Base-by-base conservation (phyloP, 495 filamentous ascomycete genomes). In the Pseudevernia furfuracea region DNA sequence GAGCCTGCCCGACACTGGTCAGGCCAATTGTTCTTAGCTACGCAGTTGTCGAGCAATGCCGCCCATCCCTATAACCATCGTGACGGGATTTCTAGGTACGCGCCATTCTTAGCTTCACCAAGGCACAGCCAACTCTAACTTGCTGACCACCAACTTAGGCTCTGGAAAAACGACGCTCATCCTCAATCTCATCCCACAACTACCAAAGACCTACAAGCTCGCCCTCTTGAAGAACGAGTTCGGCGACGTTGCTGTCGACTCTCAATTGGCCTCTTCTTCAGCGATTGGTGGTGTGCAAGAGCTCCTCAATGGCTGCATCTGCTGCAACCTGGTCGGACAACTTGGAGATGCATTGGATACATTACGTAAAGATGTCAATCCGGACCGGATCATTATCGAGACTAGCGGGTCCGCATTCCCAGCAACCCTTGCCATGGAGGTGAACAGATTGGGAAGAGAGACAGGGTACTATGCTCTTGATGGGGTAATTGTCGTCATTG, bases 201-300 rank as follows among this genome's bases (percentile, higher is more conserved):
- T 96, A 6, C 90, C 85, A 30, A 73, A 77, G 11, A 74, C 72
- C 66, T 97, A 97, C 83, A 85, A 84, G 5, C 85, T 98, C 60
- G 93, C 92, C n/a, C 85, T 98, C 28, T 81, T 98, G 28, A 98
- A 98, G 75, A 98, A 98, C 75, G 94, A 98, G 77, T 96, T 96
- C 74, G 94, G 94, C 71, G 92, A 97, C 74, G 74, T 98, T 23
- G 92, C 91, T 34, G 81, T 97, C 73, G 94, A 97, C 81, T 91
- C 88, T 14, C 90, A 95, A 74, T 84, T 97, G 23, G 92, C 94
- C 52, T 80, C 88, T 1, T 85, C 88, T 5, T 79, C 82, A 62
- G 85, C 92, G 41, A 91, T 98, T 70, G 84, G 88, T n/a, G 93
- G 91, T 61, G 92, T 95, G 23, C 86, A 86, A 69, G 94, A 98